These are phyloP conservation scores for Xanthoconium stramineum DNA, from an alignment of 768 basidiomycete genomes.

Conservation along the genomic window DNA sequence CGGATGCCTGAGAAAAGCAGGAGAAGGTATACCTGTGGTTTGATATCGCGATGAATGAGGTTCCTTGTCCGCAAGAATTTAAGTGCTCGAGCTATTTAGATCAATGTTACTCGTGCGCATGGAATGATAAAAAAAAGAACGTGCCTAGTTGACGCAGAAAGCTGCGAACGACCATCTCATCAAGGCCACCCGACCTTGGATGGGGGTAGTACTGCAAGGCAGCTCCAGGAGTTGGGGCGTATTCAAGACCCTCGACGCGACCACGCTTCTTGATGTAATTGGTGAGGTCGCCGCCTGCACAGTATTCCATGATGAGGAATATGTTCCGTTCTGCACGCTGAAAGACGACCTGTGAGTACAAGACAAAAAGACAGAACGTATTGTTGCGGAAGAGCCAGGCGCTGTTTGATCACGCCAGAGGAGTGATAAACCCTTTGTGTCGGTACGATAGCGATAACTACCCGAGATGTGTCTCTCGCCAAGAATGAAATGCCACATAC, in stretches of 20 bases:
- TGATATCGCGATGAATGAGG: slow-evolving; percentile 95
- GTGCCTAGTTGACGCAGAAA: slow-evolving; percentile 87
- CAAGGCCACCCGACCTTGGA: slow-evolving; percentile 85
- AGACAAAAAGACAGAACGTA: neutral
- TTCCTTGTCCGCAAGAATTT: slow-evolving; percentile 87
- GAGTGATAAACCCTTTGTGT: neutral
- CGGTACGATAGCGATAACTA: neutral
- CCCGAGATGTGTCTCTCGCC: neutral
- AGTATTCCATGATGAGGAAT: slow-evolving; percentile 97
- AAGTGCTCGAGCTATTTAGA: slow-evolving; percentile 73
- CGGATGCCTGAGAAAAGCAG: neutral
- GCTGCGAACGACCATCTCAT: slow-evolving; percentile 86
- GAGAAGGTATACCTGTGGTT: slow-evolving; percentile 66
- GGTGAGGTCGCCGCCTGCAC: slow-evolving; percentile 92
- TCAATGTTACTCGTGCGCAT: neutral
- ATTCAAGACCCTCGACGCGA: slow-evolving; percentile 84
- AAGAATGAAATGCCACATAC: slow-evolving; percentile 41
- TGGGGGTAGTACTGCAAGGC: slow-evolving; percentile 86
- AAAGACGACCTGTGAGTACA: slow-evolving; percentile 6
- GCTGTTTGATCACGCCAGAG: neutral
- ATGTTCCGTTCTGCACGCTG: slow-evolving; percentile 75
- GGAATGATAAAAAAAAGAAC: slow-evolving; percentile 15
- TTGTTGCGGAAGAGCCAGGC: neutral
- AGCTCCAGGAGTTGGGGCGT: slow-evolving; percentile 63
- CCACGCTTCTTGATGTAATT: slow-evolving; percentile 99